Evolutionary conservation across 1,139 yeast genomes (phyloP), one percentile per base, ranked within the genome.

Genomic region (Lipomyces yarrowii): DNA sequence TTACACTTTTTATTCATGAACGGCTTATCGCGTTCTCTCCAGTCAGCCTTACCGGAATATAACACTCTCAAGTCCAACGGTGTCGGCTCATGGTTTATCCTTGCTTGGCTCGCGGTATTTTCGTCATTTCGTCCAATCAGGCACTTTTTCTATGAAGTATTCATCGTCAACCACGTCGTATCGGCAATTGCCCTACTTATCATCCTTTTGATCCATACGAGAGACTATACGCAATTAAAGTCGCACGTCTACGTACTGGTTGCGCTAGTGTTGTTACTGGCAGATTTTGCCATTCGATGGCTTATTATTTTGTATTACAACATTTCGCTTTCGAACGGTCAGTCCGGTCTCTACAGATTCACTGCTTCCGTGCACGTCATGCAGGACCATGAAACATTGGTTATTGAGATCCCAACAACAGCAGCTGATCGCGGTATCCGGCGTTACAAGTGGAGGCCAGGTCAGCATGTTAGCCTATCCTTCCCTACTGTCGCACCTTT

Each of bases 51-150:
- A 6, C 18, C 42, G 21, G 64, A 66, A 21, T 59, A 71, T 39
- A 26, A 60, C 10, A 60, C 60, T 3, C 63, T 71, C 33, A 56
- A 68, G 23, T 52, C 66, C 33, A 52, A 64, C 55, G 74, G 74
- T 8, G 48, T 72, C n/a, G 71, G 70, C 13, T 67, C 73, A 3
- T 72, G 70, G 68, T 59, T 69, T 8, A 23, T 72, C n/a, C 64
- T 72, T 7, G 60, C 67, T 10, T 65, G 68, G 69, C 64, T 69
- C 18, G 64, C 59, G 2, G 56, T 72, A 26, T n/a, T 68, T 10
- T 53, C 72, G 6, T 51, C 71, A 2, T 11, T 62, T 46, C 59
- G 64, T 4, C 71, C 69, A 3, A 21, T 72, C 23, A 64, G 74
- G 6, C 39, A 42, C 21, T 52, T 55, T 11, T 30, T 62, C n/a